These are phyloP conservation scores for Schwanniomyces yamadae DNA, from an alignment of 805 yeast species.

Conservation along the genomic window DNA sequence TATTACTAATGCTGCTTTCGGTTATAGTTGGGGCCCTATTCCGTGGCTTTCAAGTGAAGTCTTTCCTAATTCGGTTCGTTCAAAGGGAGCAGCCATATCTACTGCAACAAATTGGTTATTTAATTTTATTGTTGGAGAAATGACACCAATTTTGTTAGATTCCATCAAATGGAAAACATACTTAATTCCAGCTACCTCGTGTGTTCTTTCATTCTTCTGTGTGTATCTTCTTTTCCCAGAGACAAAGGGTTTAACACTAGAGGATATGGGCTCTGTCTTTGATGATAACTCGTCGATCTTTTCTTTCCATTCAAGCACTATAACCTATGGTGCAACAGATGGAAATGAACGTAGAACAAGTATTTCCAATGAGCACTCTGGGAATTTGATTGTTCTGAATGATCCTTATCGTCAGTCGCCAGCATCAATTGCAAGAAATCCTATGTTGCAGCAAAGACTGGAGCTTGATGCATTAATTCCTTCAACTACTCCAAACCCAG, in stretches of 20 bases:
- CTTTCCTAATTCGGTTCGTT: constrained; percentile 77
- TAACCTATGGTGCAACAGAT: constrained; percentile 15
- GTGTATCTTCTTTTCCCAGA: constrained; percentile 81
- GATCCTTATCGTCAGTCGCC: constrained; percentile 29
- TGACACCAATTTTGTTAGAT: constrained; percentile 84
- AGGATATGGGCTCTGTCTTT: constrained; percentile 89
- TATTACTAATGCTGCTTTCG: constrained; percentile 79
- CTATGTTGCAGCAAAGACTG: constrained; percentile 25
- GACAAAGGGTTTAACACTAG: constrained; percentile 83
- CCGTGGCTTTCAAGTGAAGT: constrained; percentile 93
- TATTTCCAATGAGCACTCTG: constrained; percentile 9
- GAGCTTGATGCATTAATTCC: constrained; percentile 32
- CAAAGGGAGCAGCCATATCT: constrained; percentile 86
- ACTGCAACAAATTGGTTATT: constrained; percentile 94
- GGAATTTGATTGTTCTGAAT: constrained; percentile 5
- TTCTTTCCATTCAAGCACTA: constrained; percentile 34
- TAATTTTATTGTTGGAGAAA: constrained; percentile 88
- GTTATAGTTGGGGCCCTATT: constrained; percentile 91
- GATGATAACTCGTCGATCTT: constrained; percentile 55
- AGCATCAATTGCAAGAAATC: constrained; percentile 46
- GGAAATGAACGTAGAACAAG: constrained; percentile 17
- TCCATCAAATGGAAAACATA: constrained; percentile 76
- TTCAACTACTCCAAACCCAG: constrained; percentile 24
- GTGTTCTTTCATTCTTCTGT: constrained; percentile 68
- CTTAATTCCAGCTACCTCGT: constrained; percentile 75